These are phyloP conservation scores for Dalbergia cochinchinensis DNA, from an alignment of 306 rosid genomes.

Conservation along the genomic window DNA sequence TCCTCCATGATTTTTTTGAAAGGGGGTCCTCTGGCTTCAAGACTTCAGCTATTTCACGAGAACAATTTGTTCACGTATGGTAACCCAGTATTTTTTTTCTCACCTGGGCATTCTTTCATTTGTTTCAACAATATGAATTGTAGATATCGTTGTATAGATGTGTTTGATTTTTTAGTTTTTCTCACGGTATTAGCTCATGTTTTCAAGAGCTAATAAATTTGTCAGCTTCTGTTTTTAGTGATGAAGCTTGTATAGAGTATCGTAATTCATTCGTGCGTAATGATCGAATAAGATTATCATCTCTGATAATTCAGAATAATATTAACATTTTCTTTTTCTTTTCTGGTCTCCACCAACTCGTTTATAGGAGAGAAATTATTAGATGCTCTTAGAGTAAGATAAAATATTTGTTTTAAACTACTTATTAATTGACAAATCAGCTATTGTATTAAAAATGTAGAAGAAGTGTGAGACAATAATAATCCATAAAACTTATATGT, in stretches of 20 bases:
- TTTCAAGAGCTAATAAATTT: slow-evolving; percentile 63
- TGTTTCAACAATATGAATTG: slow-evolving; percentile 38
- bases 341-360: neutral
- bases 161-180: slow-evolving; percentile 5
- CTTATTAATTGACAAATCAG: too few species aligned
- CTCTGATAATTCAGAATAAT: slow-evolving; percentile 20
- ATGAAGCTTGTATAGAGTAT: slow-evolving; percentile 53
- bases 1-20: slow-evolving; percentile 74
- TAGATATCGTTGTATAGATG: slow-evolving; percentile 47
- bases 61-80: slow-evolving; percentile 67
- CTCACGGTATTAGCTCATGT: slow-evolving; percentile 61
- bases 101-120: slow-evolving; percentile 50
- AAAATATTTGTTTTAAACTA: too few species aligned
- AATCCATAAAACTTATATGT: too few species aligned
- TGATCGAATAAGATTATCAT: slow-evolving; percentile 36
- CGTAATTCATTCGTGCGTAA: slow-evolving; percentile 42
- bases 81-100: slow-evolving; percentile 52
- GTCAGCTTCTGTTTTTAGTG: slow-evolving; percentile 61
- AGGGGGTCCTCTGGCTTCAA: slow-evolving; percentile 62
- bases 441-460: too few species aligned
- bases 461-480: too few species aligned
- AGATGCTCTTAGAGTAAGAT: too few species aligned
- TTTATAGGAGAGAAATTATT: too few species aligned
- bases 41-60: slow-evolving; percentile 57
- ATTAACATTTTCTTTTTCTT: neutral